Evolutionary conservation across 352 stramenopile species (phyloP), one percentile per base, ranked within the genome.

Genomic region (Saprolegnia parasitica): DNA sequence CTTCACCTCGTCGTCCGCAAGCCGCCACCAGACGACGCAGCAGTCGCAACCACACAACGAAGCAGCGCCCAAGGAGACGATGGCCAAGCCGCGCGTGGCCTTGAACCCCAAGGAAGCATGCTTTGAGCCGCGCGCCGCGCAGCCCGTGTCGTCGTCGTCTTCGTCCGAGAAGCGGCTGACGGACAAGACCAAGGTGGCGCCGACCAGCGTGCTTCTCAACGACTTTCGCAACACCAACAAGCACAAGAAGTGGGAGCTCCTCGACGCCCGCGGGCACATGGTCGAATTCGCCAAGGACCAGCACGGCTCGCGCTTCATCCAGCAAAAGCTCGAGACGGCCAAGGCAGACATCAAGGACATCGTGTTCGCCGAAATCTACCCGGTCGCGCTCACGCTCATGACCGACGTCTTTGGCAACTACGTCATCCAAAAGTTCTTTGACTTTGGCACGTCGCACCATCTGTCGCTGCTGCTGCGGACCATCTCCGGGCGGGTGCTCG

Each of bases 321-420:
- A 97, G 58, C 88, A 90, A 56, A 90, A 93, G 67, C 73, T 96
- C 35, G 89, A 97, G 66, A 91, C 88, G 52, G 89, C 87, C 0
- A 83, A 90, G 35, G 81, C 95, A 13, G 76, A 80, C 20, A 68
- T 77, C 29, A 91, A 91, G 64, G 68, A 85, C 20, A 78, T 89
- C 1, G 83, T 87, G 9, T 96, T 96, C 64, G 80, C 81, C 42
- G 89, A 97, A 62, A 81, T 95, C n/a, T 89, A 83, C 29, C 84
- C 84, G 13, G 83, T 90, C 45, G 87, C 83, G 18, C 76, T 96
- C 21, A 35, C 80, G 50, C 72, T 97, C 50, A 97, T 97, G 89
- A 92, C 84, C 35, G 88, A 96, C 65, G 96, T 99, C 8, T 99
- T 99, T 77, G 97, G 97, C 20, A 99, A 99, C 77, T 99, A 99